Percentiles rank a stretch among this genome's conserved stretches.
These are phyloP conservation scores for Zizania palustris DNA, from an alignment of 202 grass and related monocot species.

Conservation along the genomic window DNA sequence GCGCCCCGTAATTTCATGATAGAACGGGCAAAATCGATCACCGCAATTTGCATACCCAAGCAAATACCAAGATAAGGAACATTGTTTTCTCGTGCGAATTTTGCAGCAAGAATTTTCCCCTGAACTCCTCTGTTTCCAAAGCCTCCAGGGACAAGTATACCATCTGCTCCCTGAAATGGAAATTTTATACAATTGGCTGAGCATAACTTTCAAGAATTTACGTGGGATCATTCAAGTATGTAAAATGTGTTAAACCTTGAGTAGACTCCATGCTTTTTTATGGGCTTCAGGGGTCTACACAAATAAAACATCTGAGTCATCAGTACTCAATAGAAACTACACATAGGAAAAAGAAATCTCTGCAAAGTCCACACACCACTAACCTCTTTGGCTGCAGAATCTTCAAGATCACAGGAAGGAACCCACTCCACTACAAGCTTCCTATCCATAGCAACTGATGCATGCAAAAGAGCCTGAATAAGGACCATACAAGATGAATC, in stretches of 20 bases:
- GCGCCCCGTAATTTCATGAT: conserved; percentile 78
- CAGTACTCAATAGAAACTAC: conserved; percentile 33
- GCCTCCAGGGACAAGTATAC: conserved; percentile 92
- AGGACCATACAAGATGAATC: conserved; percentile 23
- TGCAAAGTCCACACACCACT: conserved; percentile 39
- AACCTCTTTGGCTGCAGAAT: conserved; percentile 71
- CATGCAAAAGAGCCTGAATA: conserved; percentile 91
- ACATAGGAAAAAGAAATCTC: conserved; percentile 33
- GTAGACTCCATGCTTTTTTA: conserved; percentile 78
- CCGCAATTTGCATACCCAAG: conserved; percentile 96
- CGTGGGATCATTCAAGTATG: conserved; percentile 30
- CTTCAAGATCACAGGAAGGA: conserved; percentile 89
- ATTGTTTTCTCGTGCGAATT: conserved; percentile 88
- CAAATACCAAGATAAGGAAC: conserved; percentile 96
- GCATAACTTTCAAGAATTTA: conserved; percentile 26
- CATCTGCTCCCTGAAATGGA: conserved; percentile 73
- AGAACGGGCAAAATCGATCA: conserved; percentile 85
- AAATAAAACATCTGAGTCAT: conserved; percentile 42
- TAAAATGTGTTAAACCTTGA: conserved; percentile 59
- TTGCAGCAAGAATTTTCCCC: conserved; percentile 95
- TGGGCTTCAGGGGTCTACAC: conserved; percentile 71
- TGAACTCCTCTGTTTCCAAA: conserved; percentile 92
- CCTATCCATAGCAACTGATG: conserved; percentile 75
- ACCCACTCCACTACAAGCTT: conserved; percentile 95
- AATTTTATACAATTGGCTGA: conserved; percentile 31